A percentile compares a stretch with the other conserved stretches of the same genome.
phyloP scores from a whole-genome alignment of 2,329 filamentous ascomycete genomes.

The Aspergillus nomiae region DNA sequence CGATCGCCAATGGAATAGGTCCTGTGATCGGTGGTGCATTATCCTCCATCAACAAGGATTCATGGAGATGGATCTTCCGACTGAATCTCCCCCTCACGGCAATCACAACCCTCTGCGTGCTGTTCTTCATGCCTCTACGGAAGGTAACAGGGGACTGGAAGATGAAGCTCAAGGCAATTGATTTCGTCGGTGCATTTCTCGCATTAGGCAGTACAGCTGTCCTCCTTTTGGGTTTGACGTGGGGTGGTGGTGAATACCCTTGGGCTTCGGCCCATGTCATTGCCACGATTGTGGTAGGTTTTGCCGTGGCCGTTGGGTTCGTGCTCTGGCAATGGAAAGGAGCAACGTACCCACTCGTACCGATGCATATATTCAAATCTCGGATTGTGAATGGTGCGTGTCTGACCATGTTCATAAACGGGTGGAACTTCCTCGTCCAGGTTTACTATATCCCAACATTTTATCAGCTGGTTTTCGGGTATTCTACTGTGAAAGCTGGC shows the following conservation, averaged over 20 bases:
- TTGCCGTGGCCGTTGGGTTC: conserved; percentile 29
- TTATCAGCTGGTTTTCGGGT: conserved; percentile 57
- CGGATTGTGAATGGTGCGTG: conserved; percentile 58
- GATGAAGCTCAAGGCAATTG: conserved; percentile 54
- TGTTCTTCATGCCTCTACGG: conserved; percentile 61
- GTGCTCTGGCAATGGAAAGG: conserved; percentile 41
- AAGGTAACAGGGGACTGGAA: conserved; percentile 57
- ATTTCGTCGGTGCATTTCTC: conserved; percentile 53
- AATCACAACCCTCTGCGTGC: conserved; percentile 49
- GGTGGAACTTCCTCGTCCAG: conserved; percentile 62
- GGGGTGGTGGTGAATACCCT: conserved; percentile 61
- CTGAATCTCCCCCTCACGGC: conserved; percentile 57
- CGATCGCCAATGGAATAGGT: conserved; percentile 57
- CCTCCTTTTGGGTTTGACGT: conserved; percentile 56
- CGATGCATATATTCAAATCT: conserved; percentile 57
- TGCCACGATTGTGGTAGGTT: conserved; percentile 56
- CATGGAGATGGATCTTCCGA: conserved; percentile 58
- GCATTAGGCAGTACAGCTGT: conserved; percentile 50
- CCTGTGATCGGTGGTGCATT: conserved; percentile 58
- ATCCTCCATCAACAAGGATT: conserved; percentile 48
- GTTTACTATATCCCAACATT: conserved; percentile 65
- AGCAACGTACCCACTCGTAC: conserved; percentile 23
- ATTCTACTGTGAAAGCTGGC: conserved; percentile 51
- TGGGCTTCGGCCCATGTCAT: conserved; percentile 61
- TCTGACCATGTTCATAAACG: conserved; percentile 60